phyloP scores from a whole-genome alignment of 768 basidiomycete species.

The Coprinopsis marcescibilis region DNA sequence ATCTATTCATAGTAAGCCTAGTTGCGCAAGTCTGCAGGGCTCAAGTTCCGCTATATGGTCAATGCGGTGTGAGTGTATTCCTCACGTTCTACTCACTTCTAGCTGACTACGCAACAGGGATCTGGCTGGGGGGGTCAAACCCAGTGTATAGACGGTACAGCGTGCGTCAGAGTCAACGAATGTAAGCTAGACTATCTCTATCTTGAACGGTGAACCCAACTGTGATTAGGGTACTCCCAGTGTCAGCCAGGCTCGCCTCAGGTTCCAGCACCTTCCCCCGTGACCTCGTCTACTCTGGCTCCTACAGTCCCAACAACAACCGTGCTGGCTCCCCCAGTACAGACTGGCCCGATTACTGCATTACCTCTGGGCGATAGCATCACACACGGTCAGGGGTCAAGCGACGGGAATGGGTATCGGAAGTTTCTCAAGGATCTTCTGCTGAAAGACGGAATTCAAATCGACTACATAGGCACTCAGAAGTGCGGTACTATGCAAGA shows the following conservation, averaged over 20 bases:
- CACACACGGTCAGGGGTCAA: slow-evolving; percentile 6
- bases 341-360: slow-evolving; percentile 3
- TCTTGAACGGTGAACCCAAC: background rate
- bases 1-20: no score
- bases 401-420: slow-evolving; percentile 9
- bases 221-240: slow-evolving; percentile 21
- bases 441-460: background rate
- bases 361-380: slow-evolving; percentile 12
- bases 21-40: no score
- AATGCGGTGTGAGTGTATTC: no score
- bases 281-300: slow-evolving; percentile 1
- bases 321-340: slow-evolving; percentile 9
- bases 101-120: no score
- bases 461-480: slow-evolving; percentile 9
- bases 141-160: slow-evolving; percentile 9
- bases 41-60: no score
- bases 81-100: no score
- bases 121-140: slow-evolving; percentile 11
- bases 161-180: slow-evolving; percentile 13
- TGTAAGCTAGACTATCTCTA: background rate
- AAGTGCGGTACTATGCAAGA: slow-evolving; percentile 10
- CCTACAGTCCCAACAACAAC: slow-evolving; percentile 11
- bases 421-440: slow-evolving; percentile 7
- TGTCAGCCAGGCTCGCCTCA: slow-evolving; percentile 20
- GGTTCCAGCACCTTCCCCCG: background rate